Evolutionary conservation across 257 asterid genomes (phyloP), one percentile per base, ranked within the genome.

Genomic region (Nicotiana tabacum): DNA sequence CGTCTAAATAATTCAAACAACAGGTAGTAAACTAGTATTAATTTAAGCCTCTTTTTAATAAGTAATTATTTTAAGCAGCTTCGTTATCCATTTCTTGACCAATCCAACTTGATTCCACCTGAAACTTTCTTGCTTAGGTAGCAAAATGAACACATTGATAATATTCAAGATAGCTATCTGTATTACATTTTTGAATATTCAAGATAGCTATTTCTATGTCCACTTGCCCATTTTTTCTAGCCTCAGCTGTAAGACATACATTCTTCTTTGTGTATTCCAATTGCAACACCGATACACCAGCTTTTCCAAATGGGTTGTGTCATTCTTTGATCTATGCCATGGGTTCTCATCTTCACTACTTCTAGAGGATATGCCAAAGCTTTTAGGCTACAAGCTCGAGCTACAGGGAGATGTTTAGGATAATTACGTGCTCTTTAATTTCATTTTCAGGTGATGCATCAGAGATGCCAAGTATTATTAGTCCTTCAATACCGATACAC

Each of bases 121-220:
- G 80, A 74, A 48, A 48, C 43, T 74, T 24, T 21, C 80, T 46
- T 74, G 77, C 39, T 46, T 74, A 74, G 62, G 43, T 72, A 72
- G 78, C 60, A 43, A 70, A 70, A 72, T 72, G 37, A 21, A 72
- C n/a, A 72, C 78, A 39, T 24, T 5, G 78, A 72, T 43, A 46
- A 11, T 46, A 72, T 72, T 43, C 60, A 72, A 72, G 21, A 72
- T 21, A 24, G 16, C 29, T n/a, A 9, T 39, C 57, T 69, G 57
- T 39, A 69, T 0, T 69, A 69, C 33, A 69, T 12, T 21, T 46
- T 39, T 68, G 39, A 46, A 11, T 46, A 72, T 72, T 43, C 60
- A 72, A 72, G 21, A 72, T 21, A 24, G 16, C 37, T 68, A 70
- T 24, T 72, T 12, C 61, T 24, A 24, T 70, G 33, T 10, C 21